Conservation (phyloP, 768 basidiomycete species). For the Pisolithus orientalis region DNA sequence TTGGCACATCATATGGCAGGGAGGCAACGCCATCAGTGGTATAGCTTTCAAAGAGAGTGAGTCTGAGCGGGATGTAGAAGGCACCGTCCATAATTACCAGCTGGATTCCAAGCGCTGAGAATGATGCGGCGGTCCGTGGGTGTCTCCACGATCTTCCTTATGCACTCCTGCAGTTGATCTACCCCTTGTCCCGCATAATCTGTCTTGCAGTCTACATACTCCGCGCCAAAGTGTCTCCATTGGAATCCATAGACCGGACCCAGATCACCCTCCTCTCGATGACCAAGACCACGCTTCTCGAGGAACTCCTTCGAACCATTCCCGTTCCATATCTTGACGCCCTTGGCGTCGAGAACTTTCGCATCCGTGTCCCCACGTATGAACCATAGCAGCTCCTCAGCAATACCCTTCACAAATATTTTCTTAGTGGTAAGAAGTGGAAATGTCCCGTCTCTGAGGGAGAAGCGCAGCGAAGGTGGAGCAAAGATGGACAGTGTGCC, state of each 20-base stretch:
- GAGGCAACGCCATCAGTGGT: conserved; percentile 91
- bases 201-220: conserved; percentile 66
- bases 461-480: conserved; percentile 85
- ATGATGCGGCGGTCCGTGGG: conserved; percentile 94
- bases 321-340: conserved; percentile 96
- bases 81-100: conserved; percentile 48
- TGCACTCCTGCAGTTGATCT: conserved; percentile 87
- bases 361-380: conserved; percentile 80
- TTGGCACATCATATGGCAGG: conserved; percentile 98
- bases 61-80: no score
- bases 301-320: conserved; percentile 88
- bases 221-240: conserved; percentile 92
- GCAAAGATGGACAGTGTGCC: conserved; percentile 92
- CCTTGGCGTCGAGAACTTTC: conserved; percentile 65
- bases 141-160: conserved; percentile 85
- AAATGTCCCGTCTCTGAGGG: conserved; percentile 64
- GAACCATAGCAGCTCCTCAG: conserved; percentile 96
- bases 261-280: conserved; percentile 85
- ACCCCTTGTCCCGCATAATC: conserved; percentile 82
- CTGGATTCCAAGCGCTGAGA: conserved; percentile 96
- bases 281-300: conserved; percentile 74
- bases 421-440: conserved; percentile 94
- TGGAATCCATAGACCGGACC: conserved; percentile 98
- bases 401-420: conserved; percentile 85
- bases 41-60: conserved; percentile 53